Base-by-base conservation (phyloP, 441 rosid species). In the Rhodomyrtus psidioides region DNA sequence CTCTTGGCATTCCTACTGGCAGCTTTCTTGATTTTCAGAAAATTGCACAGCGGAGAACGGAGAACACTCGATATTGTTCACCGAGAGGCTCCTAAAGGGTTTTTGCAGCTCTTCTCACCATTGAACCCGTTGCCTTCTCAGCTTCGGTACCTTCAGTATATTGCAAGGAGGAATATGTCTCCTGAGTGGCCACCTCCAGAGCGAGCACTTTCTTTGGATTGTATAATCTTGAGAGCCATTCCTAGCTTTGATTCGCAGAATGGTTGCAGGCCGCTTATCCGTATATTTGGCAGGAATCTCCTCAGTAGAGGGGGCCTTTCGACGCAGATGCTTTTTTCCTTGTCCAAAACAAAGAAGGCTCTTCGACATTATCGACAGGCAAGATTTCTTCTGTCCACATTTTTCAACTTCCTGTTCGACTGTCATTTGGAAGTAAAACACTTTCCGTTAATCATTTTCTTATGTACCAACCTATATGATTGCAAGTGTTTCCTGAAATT, bases 101-200 rank as follows among this genome's bases (percentile, higher is more conserved):
- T 93, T 83, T 90, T 97, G 91, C 98, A 94, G 93, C 98, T 96
- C 28, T 89, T 97, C 56, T 97, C 99, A 19, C 99, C 99, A 12
- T 92, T 97, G 57, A 97, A 97, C 91, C 99, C 99, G 0, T 91
- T 96, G 86, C 99, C 99, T 2, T 97, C 99, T 86, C 99, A 96
- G 89, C 97, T 97, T 84, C 97, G 99, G 17, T 97, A 96, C 91
- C 96, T 97, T 90, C 99, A 97, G 82, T 97, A 95, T 90, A 96
- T 97, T 19, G 94, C 98, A 6, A 93, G 98, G 90, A 94, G 98
- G 87, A 95, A 94, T 84, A 92, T 95, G 87, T 89, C 92, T 86
- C 93, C 98, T 9, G 98, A 96, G 87, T 96, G 99, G 99, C 99
- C 98, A 44, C 99, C 99, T 90, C 96, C 97, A 46, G 99, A 95